These are phyloP conservation scores for Acanthochlamys bracteata DNA, from an alignment of 106 monocot species.

Conservation along the genomic window DNA sequence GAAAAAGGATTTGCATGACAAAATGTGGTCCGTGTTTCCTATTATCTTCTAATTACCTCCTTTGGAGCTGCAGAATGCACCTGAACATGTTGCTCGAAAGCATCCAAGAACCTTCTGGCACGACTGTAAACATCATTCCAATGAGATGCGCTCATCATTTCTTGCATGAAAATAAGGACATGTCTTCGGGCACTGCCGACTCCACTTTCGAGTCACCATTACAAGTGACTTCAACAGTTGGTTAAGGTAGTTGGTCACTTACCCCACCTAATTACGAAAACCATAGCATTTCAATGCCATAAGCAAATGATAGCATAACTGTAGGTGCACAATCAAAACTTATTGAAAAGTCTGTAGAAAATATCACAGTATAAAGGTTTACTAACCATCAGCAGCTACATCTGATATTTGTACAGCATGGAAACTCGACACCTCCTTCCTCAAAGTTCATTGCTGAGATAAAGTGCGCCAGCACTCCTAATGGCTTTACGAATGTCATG, in stretches of 20 bases:
- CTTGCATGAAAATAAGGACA: constrained; percentile 59
- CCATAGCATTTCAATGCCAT: not conserved
- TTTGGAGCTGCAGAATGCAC: constrained; percentile 23
- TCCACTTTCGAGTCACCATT: not conserved
- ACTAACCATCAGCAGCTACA: constrained; percentile 31
- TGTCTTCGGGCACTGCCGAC: not conserved
- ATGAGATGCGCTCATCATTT: constrained; percentile 61
- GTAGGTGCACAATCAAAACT: not conserved
- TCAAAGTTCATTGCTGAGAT: constrained; percentile 42
- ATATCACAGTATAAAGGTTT: not conserved
- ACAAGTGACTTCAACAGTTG: constrained; percentile 15
- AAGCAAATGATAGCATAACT: not conserved
- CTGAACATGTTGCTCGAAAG: constrained; percentile 47
- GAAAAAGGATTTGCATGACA: not conserved
- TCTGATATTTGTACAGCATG: constrained; percentile 9
- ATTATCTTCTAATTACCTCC: constrained; percentile 24
- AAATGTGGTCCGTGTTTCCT: too few relatives aligned
- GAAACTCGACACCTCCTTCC: constrained; percentile 10
- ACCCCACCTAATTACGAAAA: constrained; percentile 17
- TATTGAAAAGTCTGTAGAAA: not conserved
- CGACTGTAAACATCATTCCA: constrained; percentile 60
- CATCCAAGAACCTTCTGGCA: constrained; percentile 44
- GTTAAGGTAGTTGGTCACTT: constrained; percentile 18
- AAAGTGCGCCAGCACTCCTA: constrained; percentile 56
- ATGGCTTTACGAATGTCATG: constrained; percentile 74